Percentiles rank a stretch among this genome's conserved stretches.
These are phyloP conservation scores for Rubia peregrina DNA, from an alignment of 305 asterid species.

Conservation along the genomic window DNA sequence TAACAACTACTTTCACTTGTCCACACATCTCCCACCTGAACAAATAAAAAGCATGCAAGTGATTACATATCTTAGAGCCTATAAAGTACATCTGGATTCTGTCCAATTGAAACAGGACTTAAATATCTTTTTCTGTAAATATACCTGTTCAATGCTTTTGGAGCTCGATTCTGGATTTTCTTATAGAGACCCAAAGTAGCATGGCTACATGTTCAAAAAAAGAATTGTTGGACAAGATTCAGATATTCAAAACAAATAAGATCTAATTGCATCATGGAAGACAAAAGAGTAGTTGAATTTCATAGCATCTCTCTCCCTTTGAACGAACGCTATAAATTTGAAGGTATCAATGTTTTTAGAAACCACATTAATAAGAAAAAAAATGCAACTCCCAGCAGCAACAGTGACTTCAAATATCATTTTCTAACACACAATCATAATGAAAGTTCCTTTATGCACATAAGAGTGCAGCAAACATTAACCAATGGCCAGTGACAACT, in stretches of 20 bases:
- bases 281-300: background rate
- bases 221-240: slow-evolving; percentile 10
- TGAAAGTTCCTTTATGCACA: background rate
- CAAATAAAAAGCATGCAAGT: slow-evolving; percentile 12
- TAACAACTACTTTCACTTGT: slow-evolving; percentile 96
- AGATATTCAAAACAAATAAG: slow-evolving; percentile 1
- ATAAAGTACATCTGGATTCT: background rate
- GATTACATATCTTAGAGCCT: background rate
- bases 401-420: background rate
- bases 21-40: slow-evolving; percentile 99
- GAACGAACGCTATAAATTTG: background rate
- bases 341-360: background rate
- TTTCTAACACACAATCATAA: background rate
- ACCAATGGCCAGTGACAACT: no score
- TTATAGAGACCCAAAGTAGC: slow-evolving; percentile 94
- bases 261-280: background rate
- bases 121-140: background rate
- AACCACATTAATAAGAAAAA: background rate
- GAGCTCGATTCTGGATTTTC: slow-evolving; percentile 71
- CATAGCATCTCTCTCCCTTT: background rate
- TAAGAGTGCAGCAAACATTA: background rate
- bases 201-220: slow-evolving; percentile 48
- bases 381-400: background rate
- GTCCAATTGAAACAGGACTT: background rate
- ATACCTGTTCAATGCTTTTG: slow-evolving; percentile 78